A percentile compares a stretch with the other conserved stretches of the same genome.
Evolutionary conservation across 331 rosid species (phyloP).

Genomic region (Malus hybrid): DNA sequence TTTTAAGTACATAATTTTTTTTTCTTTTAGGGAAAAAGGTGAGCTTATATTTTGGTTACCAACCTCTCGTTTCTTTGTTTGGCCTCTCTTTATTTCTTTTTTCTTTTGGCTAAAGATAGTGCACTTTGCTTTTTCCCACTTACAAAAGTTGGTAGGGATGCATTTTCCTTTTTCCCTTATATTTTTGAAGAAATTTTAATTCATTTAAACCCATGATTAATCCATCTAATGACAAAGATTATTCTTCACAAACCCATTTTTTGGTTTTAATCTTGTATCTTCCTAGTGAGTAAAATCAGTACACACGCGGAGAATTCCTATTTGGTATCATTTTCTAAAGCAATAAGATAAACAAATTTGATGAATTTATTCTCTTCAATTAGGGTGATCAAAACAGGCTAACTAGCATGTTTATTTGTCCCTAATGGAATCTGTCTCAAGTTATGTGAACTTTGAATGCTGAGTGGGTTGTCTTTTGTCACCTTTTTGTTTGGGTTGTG

Average conservation of each 20-base stretch:
- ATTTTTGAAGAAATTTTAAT: not conserved
- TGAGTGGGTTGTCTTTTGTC: not conserved
- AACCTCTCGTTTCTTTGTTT: not conserved
- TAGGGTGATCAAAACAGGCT: not conserved
- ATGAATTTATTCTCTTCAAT: not conserved
- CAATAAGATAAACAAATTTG: not conserved
- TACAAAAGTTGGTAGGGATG: slow-evolving; percentile 31
- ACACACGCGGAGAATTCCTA: not conserved
- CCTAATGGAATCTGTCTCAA: not conserved
- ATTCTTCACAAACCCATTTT: not conserved
- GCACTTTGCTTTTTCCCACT: slow-evolving; percentile 34
- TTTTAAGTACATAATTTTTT: not conserved
- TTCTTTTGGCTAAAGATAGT: slow-evolving; percentile 27
- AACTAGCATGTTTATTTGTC: not conserved
- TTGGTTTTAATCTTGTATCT: not conserved
- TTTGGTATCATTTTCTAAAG: too few species aligned
- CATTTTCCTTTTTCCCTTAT: slow-evolving; percentile 33
- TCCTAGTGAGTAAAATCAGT: not conserved
- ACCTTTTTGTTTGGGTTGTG: not conserved
- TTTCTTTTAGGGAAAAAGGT: slow-evolving; percentile 5
- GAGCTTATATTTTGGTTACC: not conserved
- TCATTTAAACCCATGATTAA: not conserved
- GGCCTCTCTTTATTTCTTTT: not conserved
- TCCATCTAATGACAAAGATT: not conserved
- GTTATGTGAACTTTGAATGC: not conserved